phyloP scores from a whole-genome alignment of 257 asterid species.

The Fraxinus excelsior region DNA sequence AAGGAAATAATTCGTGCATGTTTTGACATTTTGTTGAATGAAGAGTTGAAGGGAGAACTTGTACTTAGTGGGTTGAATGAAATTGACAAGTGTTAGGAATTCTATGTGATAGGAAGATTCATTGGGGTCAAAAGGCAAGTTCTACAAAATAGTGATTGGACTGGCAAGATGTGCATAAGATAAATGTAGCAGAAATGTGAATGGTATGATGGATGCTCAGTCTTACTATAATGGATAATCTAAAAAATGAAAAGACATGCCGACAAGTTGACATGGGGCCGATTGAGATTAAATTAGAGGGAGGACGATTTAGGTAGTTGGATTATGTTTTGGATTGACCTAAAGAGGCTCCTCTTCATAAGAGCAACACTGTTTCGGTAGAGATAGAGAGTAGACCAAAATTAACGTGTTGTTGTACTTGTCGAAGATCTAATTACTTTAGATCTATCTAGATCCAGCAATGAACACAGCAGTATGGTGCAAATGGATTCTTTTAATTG shows the following conservation, averaged over 20 bases:
- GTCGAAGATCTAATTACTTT: neutral
- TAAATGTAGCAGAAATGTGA: neutral
- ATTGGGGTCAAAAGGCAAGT: neutral
- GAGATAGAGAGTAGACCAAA: neutral
- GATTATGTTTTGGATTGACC: neutral
- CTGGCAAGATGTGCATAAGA: neutral
- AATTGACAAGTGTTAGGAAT: neutral
- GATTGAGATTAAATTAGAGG: neutral
- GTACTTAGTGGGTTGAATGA: neutral
- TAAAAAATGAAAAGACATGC: neutral
- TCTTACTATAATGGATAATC: neutral
- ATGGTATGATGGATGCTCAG: neutral
- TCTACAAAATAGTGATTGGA: neutral
- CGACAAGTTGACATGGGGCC: neutral
- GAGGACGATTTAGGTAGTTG: neutral
- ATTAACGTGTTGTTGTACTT: neutral
- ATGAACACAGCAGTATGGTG: neutral
- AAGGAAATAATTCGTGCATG: neutral
- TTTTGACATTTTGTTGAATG: neutral
- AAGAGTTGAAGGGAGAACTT: neutral
- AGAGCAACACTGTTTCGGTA: neutral
- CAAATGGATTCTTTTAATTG: neutral
- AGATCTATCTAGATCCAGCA: neutral
- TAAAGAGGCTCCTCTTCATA: neutral
- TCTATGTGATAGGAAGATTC: neutral